Evolutionary conservation across 306 rosid species (phyloP), one percentile per base, ranked within the genome.

Genomic region (Senna tora): DNA sequence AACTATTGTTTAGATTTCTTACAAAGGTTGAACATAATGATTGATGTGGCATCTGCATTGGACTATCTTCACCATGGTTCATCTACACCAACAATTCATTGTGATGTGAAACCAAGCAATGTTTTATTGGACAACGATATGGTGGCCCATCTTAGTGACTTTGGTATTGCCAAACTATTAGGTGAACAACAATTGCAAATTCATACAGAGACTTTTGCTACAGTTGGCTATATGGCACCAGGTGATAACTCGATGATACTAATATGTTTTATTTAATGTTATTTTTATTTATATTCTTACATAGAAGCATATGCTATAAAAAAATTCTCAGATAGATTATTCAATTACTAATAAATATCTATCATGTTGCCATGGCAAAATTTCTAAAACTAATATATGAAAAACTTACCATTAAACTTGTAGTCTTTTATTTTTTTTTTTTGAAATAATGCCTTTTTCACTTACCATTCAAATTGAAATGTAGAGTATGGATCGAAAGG

Each of bases 401-500:
- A 25, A 25, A 25, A 25, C 30, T 41, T 41, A 7, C 9, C 46
- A 41, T 13, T 3, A 41, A 41, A 41, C 3, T 41, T 41, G 9
- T 41, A 41, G 11, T 41, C 46, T 7, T 7, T n/a, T n/a, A n/a
- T n/a, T n/a, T n/a, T n/a, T n/a, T n/a, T n/a, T n/a, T 14, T 57
- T 32, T 8, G 3, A 58, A 43, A 56, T 25, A 56, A 58, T 30
- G 19, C 3, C 0, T n/a, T 4, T 33, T 59, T n/a, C 0, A 34
- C 14, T 34, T 59, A 9, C 7, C 2, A 14, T 3, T 33, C 28
- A 34, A 34, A 14, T 55, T 55, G 15, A 4, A n/a, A 9, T 73
- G 59, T 66, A 78, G 78, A 82, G 46, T 75, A 65, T 46, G 88
- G 88, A 45, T 41, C 53, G 4, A 69, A 67, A 75, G 86, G 84